Base-by-base conservation (phyloP, 164 flowering plant species). In the Santalum album region DNA sequence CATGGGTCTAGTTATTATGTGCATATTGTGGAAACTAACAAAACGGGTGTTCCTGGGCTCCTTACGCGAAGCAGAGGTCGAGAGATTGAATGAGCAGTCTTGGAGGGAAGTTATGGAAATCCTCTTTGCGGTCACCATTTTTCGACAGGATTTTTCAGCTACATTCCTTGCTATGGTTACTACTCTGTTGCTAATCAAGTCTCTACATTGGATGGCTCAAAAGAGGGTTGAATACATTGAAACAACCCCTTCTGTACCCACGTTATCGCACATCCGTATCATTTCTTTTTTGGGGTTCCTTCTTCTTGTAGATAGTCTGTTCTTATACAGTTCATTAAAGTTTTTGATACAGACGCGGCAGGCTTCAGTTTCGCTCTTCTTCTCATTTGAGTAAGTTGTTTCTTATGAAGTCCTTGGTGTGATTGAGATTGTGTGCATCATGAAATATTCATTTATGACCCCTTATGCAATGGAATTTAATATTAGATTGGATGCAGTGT, bases 51-150 rank as follows among this genome's bases (percentile, higher is more conserved):
- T 94, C 67, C 90, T 94, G 11, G 99, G 99, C 3, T 43, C 82
- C 1, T 86, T 94, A 0, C 76, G 99, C 18, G 99, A 94, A 64
- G 99, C 96, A 0, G 97, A 94, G 78, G 87, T 90, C n/a, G 99
- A 94, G 80, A 80, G 97, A 70, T 64, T 94, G 60, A 90, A 90
- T 59, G 99, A 94, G 75, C 99, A 94, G 66, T 77, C 96, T 2
- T 87, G 97, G 97, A 79, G 96, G 63, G 99, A 94, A 74, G 76
- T 94, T 1, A 94, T 94, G 99, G 99, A 94, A 61, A 86, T 90
- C 19, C 85, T 90, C 38, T 94, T 90, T 71, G 92, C 96, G 0
- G 82, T 94, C 42, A 90, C 99, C 32, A 94, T 94, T 57, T 94
- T 94, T 69, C 59, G 99, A 46, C 96, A 94, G 60, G 97, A 94